Evolutionary conservation across 306 rosid genomes (phyloP), one percentile per base, ranked within the genome.

Genomic region (Fragaria iinumae): DNA sequence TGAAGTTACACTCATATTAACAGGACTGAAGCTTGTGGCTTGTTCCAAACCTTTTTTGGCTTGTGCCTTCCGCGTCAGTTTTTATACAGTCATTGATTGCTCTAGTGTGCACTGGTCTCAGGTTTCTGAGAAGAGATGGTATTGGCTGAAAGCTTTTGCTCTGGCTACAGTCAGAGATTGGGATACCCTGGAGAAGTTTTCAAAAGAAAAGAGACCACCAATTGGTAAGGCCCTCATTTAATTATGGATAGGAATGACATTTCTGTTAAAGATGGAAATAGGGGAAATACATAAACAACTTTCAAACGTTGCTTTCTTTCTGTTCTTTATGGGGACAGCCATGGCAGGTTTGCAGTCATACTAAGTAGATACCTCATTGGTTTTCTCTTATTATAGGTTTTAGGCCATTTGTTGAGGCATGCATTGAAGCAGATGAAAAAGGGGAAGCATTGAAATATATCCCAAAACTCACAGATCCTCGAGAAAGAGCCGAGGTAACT

Each of bases 71-170:
- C 18, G 55, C 59, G 70, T 47, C 76, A 17, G 60, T 78, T 67
- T 68, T 70, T 45, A 45, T 65, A 71, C 76, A 25, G 41, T 76
- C 72, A 50, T 76, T 82, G 29, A 23, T 53, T 71, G 47, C 73
- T 5, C 38, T 23, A 16, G 20, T 32, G 72, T 80, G 21, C 60
- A 66, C 59, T 73, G 69, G 76, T 80, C 60, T 74, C 86, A 95
- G 98, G 97, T 95, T 52, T 88, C 98, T 69, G 98, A 95, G 93
- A 95, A 95, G 91, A 90, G 97, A 77, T 95, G 98, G 98, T 95
- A 95, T 85, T 95, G 97, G 98, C 96, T 92, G 72, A 95, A 95
- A 86, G 96, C 88, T 75, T 95, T 95, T 87, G 96, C 98, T 83
- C 83, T 95, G 91, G 96, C 97, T 48, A 92, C 98, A 64, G 93